These are phyloP conservation scores for Chrysanthemum seticuspe DNA, from an alignment of 129 eudicot genomes.

Conservation along the genomic window DNA sequence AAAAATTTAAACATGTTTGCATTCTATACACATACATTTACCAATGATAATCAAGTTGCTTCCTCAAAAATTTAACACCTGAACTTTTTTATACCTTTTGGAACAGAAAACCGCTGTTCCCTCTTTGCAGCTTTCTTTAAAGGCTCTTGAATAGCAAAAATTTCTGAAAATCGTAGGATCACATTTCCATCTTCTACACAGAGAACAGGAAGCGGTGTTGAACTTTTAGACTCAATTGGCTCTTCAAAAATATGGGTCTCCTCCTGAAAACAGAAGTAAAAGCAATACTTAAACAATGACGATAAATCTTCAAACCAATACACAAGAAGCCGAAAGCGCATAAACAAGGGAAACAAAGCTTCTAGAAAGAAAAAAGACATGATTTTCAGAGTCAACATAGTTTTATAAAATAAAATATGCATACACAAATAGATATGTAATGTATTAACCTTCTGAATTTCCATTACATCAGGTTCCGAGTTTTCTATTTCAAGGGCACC, in stretches of 20 bases:
- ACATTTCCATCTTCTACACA: constrained; percentile 80
- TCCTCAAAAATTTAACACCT: not conserved
- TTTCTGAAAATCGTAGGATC: constrained; percentile 83
- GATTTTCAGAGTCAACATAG: not conserved
- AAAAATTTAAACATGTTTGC: not conserved
- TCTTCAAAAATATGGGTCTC: constrained; percentile 42
- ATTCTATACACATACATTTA: not conserved
- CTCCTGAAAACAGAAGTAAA: constrained; percentile 44
- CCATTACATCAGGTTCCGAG: constrained; percentile 39
- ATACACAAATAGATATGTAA: not conserved
- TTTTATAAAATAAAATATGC: not conserved
- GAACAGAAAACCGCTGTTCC: constrained; percentile 55
- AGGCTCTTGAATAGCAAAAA: constrained; percentile 80
- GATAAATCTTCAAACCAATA: not conserved
- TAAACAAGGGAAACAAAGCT: not conserved
- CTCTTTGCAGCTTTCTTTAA: constrained; percentile 62
- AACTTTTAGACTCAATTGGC: constrained; percentile 35
- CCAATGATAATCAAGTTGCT: constrained; percentile 9
- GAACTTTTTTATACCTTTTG: constrained; percentile 56
- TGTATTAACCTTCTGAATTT: constrained; percentile 44
- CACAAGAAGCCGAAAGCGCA: not conserved
- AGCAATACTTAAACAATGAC: not conserved
- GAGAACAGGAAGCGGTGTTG: constrained; percentile 73
- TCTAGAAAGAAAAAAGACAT: not conserved
- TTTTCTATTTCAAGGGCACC: constrained; percentile 40